Evolutionary conservation across 768 basidiomycete species (phyloP).

Genomic region (Boletus bicolor): DNA sequence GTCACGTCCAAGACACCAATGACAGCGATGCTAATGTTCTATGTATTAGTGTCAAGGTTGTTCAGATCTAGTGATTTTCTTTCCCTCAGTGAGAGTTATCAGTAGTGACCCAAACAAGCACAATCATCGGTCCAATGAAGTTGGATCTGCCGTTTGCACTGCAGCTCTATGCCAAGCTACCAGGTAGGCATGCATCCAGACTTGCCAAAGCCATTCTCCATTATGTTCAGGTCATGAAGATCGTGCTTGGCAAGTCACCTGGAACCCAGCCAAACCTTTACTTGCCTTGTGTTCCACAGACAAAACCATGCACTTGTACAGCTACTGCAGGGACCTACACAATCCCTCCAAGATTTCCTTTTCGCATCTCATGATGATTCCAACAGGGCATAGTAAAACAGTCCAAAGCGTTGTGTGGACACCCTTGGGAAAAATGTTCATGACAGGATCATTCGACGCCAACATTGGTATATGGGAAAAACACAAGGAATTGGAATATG

Average conservation of each 20-base stretch:
- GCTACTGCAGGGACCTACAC: slow-evolving; percentile 42
- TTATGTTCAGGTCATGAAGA: slow-evolving; percentile 64
- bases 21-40: no score
- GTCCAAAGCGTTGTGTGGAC: slow-evolving; percentile 87
- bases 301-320: slow-evolving; percentile 84
- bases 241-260: slow-evolving; percentile 83
- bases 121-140: slow-evolving; percentile 11
- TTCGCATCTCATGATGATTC: slow-evolving; percentile 59
- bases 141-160: slow-evolving; percentile 19
- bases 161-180: slow-evolving; percentile 21
- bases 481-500: slow-evolving; percentile 43
- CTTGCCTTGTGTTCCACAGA: slow-evolving; percentile 95
- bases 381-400: slow-evolving; percentile 84
- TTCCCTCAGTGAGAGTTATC: no score
- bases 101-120: not conserved
- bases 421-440: slow-evolving; percentile 81
- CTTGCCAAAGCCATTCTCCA: no score
- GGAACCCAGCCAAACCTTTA: slow-evolving; percentile 79
- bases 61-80: no score
- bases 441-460: slow-evolving; percentile 91
- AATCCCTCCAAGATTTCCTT: slow-evolving; percentile 34
- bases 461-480: slow-evolving; percentile 91
- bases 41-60: no score
- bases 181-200: slow-evolving; percentile 12
- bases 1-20: no score